phyloP scores from a whole-genome alignment of 495 filamentous ascomycete genomes.

The Monascus purpureus region DNA sequence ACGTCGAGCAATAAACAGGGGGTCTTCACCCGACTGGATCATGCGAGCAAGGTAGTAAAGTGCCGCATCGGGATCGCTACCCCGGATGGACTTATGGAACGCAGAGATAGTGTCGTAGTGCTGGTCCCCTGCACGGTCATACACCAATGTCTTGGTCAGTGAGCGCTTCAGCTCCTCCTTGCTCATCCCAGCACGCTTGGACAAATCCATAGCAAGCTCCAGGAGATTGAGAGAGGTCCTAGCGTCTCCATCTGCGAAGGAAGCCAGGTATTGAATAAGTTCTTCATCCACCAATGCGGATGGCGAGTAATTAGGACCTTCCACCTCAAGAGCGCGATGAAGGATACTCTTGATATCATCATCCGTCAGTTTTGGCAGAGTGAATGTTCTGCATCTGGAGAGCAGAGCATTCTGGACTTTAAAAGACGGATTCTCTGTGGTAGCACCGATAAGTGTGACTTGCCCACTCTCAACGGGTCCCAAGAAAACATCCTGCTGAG shows the following conservation, averaged over 20 bases:
- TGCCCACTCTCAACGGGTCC: conserved; percentile 85
- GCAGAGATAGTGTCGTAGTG: conserved; percentile 93
- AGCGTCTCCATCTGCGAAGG: conserved; percentile 84
- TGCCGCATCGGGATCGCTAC: conserved; percentile 70
- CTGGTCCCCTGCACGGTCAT: conserved; percentile 88
- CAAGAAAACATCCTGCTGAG: conserved; percentile 90
- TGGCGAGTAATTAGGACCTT: conserved; percentile 39
- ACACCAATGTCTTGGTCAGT: conserved; percentile 81
- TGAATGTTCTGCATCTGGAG: conserved; percentile 83
- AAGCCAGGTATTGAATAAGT: conserved; percentile 64
- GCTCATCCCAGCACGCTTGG: conserved; percentile 35
- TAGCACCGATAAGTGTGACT: conserved; percentile 86
- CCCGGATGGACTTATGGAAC: conserved; percentile 90
- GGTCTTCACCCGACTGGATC: conserved; percentile 93
- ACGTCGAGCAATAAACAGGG: conserved; percentile 77
- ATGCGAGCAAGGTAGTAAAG: conserved; percentile 92
- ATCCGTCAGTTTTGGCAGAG: conserved; percentile 56
- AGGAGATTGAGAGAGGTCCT: conserved; percentile 85
- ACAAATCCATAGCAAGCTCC: conserved; percentile 63
- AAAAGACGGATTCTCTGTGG: conserved; percentile 94
- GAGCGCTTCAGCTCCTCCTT: conserved; percentile 60
- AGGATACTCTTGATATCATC: conserved; percentile 61
- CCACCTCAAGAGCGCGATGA: conserved; percentile 51
- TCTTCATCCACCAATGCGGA: conserved; percentile 59
- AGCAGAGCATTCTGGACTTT: conserved; percentile 82